These are phyloP conservation scores for Smallanthus sonchifolius DNA, from an alignment of 129 eudicot genomes.

Conservation along the genomic window DNA sequence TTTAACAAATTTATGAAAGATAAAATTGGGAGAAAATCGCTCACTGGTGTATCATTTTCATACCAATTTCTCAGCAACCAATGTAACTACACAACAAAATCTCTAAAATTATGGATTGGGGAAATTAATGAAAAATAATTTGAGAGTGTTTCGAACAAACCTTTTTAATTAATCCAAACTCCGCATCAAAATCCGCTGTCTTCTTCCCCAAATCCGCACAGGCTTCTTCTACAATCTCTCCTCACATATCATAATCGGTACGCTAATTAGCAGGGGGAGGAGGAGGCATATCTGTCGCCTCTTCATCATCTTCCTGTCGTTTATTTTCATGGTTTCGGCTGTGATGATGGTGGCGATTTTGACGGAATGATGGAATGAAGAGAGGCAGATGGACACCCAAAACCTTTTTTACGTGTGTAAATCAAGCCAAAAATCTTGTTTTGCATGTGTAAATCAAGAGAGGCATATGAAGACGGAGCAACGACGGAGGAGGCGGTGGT, in stretches of 20 bases:
- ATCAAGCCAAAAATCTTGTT: no score
- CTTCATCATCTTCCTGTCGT: conserved; percentile 23
- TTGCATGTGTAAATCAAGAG: no score
- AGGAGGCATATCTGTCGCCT: conserved; percentile 18
- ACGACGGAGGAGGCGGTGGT: no score
- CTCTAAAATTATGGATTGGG: background rate
- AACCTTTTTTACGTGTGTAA: no score
- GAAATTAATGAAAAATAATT: background rate
- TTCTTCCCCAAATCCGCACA: conserved; percentile 25
- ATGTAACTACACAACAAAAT: background rate
- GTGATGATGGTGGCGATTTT: conserved; percentile 40
- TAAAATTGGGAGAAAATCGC: background rate
- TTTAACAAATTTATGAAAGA: background rate
- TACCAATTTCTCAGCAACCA: conserved; percentile 14
- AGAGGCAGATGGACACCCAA: no score
- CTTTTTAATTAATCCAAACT: conserved; percentile 66
- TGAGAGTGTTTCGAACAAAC: conserved; percentile 43
- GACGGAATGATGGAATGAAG: no score
- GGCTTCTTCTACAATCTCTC: conserved; percentile 88
- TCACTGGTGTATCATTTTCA: background rate
- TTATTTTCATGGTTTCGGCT: conserved; percentile 38
- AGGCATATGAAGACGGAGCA: no score
- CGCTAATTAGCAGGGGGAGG: conserved; percentile 21
- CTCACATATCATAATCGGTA: conserved; percentile 81
- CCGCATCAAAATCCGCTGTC: conserved; percentile 46